Base-by-base conservation (phyloP, 495 filamentous ascomycete genomes). In the Xylaria venustula region DNA sequence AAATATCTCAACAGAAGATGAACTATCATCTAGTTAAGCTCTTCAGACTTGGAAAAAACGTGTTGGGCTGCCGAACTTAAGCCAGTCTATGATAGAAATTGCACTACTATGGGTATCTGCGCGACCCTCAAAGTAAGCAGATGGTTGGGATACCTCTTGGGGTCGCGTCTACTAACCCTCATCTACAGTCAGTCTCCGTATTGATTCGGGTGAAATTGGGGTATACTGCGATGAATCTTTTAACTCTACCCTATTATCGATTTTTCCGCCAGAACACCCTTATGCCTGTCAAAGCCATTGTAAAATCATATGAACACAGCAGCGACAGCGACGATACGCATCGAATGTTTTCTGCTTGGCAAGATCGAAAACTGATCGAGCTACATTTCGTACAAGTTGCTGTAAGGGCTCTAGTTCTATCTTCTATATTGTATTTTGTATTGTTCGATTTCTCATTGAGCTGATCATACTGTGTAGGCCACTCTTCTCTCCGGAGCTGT, bases 381-480 rank as follows among this genome's bases (percentile, higher is more conserved):
- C 40, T 73, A n/a, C 69, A 73, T 20, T 66, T 70, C 34, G 53
- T 73, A 46, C 68, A 68, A 17, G 64, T 71, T n/a, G 68, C 67
- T 11, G 67, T 69, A 67, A 45, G 68, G 62, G 3, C 5, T 34
- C 19, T n/a, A 46, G 2, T 46, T 22, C 41, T 22, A 36, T 23
- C 12, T 19, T 19, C 30, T 40, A 2, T 14, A n/a, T n/a, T n/a
- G 50, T 15, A 32, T 12, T 0, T 45, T 4, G n/a, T 7, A 6
- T 12, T 7, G 40, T 45, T 17, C 30, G 11, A 40, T 9, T 40
- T 40, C 37, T 3, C 23, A 60, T 32, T 17, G 30, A 14, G 0
- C 19, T 41, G 15, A 51, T 41, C 32, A 23, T n/a, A 56, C 8
- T n/a, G 14, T 20, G 17, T 22, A 71, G 68, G 44, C 60, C 34